Evolutionary conservation across 2,329 filamentous ascomycete genomes (phyloP), one percentile per base, ranked within the genome.

Genomic region (Aspergillus viridinutans): DNA sequence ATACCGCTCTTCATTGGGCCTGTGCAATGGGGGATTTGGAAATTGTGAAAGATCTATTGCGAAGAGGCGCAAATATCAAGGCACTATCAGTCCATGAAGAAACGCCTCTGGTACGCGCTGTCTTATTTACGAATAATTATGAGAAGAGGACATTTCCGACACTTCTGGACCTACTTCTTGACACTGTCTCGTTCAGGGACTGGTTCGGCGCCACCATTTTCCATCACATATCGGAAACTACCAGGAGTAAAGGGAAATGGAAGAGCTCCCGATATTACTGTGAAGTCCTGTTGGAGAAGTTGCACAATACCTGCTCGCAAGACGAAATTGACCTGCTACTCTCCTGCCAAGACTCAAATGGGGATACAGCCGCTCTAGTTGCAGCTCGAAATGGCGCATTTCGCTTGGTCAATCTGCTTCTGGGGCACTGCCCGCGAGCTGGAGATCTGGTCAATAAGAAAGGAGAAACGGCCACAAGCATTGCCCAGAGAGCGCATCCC

Each of bases 21-120:
- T 92, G 91, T 53, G 91, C 94, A 25, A 99, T 99, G 93, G 94
- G 94, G 57, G 94, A 97, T 64, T 81, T 97, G 29, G 90, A 93
- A 50, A 90, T 97, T 17, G 90, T 97, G 60, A 91, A 88, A 72
- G 89, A 96, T 72, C 80, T 99, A 20, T 88, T 94, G 65, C 83
- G 86, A 43, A 91, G 92, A 59, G 88, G 90, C 45, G 92, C 93
- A 10, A 85, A 85, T 59, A 80, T 91, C 17, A 84, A 85, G 29
- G 85, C 87, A 2, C 82, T 88, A 54, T 92, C 92, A 56, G 77
- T 84, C 6, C 73, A 77, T 52, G 88, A 89, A 56, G 93, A 97
- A 75, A 97, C 94, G 0, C 93, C 94, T 0, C 84, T 99, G 38
- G 97, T 99, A 85, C 88, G 92, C 47, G 90, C 91, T 5, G 92